These are phyloP conservation scores for grape (Vitis vinifera) DNA, from an alignment of 164 flowering plant species.

Conservation along the genomic window DNA sequence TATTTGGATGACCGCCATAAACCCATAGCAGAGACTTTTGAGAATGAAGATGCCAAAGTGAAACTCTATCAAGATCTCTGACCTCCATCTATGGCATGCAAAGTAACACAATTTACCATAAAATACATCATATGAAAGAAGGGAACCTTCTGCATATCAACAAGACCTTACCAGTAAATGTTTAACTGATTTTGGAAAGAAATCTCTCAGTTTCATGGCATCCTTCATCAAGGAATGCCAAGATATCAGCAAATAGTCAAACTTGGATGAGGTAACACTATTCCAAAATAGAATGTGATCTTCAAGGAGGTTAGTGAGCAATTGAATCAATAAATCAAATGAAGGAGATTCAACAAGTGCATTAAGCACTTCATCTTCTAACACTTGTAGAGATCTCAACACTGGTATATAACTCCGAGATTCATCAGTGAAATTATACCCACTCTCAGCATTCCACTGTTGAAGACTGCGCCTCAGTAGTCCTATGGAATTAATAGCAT, in stretches of 20 bases:
- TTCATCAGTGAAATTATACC: conserved; percentile 15
- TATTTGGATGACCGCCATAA: conserved; percentile 88
- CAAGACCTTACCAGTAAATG: conserved; percentile 43
- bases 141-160: neutral
- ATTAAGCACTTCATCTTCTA: conserved; percentile 65
- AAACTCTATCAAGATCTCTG: conserved; percentile 30
- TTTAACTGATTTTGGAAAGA: conserved; percentile 45
- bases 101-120: neutral
- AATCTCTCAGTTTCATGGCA: conserved; percentile 33
- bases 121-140: neutral
- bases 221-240: conserved; percentile 65
- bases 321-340: conserved; percentile 45
- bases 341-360: conserved; percentile 43
- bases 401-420: conserved; percentile 24
- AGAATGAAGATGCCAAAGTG: conserved; percentile 28
- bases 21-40: conserved; percentile 81
- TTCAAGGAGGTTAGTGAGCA: conserved; percentile 55
- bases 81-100: conserved; percentile 38
- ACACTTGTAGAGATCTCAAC: conserved; percentile 39
- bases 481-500: conserved; percentile 48
- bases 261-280: conserved; percentile 26
- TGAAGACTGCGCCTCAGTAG: conserved; percentile 49
- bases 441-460: conserved; percentile 67
- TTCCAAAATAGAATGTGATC: conserved; percentile 67
- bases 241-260: conserved; percentile 37